Conservation (phyloP, 768 basidiomycete species). For the Grammothele lineata region DNA sequence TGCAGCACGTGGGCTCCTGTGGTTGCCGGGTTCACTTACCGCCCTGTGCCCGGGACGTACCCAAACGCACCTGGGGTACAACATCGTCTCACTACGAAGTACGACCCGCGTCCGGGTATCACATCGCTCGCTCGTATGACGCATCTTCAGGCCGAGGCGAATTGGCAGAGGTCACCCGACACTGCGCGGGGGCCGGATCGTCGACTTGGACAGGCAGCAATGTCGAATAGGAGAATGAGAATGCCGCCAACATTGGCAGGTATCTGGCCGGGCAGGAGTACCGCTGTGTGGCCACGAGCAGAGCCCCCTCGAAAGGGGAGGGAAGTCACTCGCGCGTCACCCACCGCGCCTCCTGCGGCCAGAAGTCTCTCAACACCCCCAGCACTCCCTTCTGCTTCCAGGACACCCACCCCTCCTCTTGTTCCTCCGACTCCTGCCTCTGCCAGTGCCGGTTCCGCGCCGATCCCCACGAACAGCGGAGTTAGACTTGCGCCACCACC, state of each 20-base stretch:
- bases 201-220: conserved; percentile 7
- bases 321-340: too few relatives aligned
- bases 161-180: conserved; percentile 4
- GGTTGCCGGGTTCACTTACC: neutral
- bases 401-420: too few relatives aligned
- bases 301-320: too few relatives aligned
- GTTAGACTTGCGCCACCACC: too few relatives aligned
- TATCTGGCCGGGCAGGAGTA: conserved; percentile 9
- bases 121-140: conserved; percentile 8
- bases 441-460: too few relatives aligned
- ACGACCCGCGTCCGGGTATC: conserved; percentile 10
- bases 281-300: too few relatives aligned
- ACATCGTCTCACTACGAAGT: conserved; percentile 2
- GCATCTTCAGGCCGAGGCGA: conserved; percentile 6
- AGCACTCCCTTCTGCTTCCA: too few relatives aligned
- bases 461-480: too few relatives aligned
- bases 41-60: conserved; percentile 13
- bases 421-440: too few relatives aligned
- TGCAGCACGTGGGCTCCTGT: conserved; percentile 7
- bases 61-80: conserved; percentile 13
- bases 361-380: too few relatives aligned
- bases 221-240: conserved; percentile 2
- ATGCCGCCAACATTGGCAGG: conserved; percentile 7
- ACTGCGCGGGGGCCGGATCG: too few relatives aligned
- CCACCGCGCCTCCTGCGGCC: too few relatives aligned